Base-by-base conservation (phyloP, 805 yeast genomes). In the Schizosaccharomyces lindneri region DNA sequence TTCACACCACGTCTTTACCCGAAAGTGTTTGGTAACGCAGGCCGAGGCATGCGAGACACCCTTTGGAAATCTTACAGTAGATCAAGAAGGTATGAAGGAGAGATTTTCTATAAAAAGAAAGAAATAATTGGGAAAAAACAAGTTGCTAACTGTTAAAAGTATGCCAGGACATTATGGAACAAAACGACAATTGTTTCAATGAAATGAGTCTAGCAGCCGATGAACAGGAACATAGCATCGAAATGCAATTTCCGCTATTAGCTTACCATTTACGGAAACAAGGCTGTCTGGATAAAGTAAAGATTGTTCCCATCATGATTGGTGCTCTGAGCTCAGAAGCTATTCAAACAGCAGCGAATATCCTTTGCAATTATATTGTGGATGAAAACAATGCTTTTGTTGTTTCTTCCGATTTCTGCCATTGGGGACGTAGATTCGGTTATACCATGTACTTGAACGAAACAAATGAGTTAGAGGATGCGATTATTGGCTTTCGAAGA, bases 361-460 rank as follows among this genome's bases (percentile, higher is more conserved):
- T 73, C 1, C 72, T 90, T 62, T 69, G 71, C 9, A 80, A 83
- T 1, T 83, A 77, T 66, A 67, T 87, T 61, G 70, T 70, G 5
- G 78, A 82, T 66, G 76, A 78, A 39, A 71, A 72, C 29, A 81
- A 80, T 66, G 82, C 87, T 1, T 85, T 93, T 70, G 80, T 87
- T 17, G 76, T 93, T 3, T 85, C 95, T 69, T 80, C 90, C 1
- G 98, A 93, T 73, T 93, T 93, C 68, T 89, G 97, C 68, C 98
- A 93, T 69, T 93, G 98, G 98, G 89, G 89, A 1, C 66, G 74
- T 2, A 70, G 86, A 48, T 84, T 84, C 67, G 78, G 78, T 15
- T 84, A 80, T 67, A 79, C 79, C 2, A 72, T 73, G 5, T 82
- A 81, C 64, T 75, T 81, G 0, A 67, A 74, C 15, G 69, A 70